phyloP scores from a whole-genome alignment of 305 asterid species.

The Stenogyne calaminthoides region DNA sequence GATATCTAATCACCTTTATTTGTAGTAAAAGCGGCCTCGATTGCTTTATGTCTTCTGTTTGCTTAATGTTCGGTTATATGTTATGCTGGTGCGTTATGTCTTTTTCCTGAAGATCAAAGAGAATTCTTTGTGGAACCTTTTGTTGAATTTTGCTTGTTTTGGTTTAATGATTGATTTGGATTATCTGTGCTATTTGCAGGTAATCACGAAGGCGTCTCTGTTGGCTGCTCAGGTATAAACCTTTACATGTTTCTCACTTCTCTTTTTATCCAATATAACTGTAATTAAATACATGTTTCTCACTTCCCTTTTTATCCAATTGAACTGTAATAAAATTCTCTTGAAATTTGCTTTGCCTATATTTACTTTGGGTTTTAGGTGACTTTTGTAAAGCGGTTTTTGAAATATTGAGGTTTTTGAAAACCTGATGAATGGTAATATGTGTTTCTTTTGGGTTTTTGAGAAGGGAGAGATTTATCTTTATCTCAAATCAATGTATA shows the following conservation, averaged over 20 bases:
- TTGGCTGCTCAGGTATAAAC: constrained; percentile 87
- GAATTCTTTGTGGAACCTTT: not conserved
- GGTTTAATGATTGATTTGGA: constrained; percentile 9
- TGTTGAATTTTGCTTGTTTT: not conserved
- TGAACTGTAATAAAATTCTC: not conserved
- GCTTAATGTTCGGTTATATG: constrained; percentile 11
- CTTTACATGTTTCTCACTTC: not conserved
- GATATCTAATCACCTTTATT: constrained; percentile 1
- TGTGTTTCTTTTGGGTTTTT: no score
- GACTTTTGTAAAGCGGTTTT: no score
- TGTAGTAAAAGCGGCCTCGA: not conserved
- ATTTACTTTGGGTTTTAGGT: no score
- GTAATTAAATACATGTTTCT: no score
- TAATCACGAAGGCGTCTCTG: constrained; percentile 84
- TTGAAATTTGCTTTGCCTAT: constrained; percentile 2
- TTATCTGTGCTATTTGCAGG: constrained; percentile 50
- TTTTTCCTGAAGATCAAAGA: not conserved
- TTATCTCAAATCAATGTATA: no score
- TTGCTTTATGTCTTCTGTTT: not conserved
- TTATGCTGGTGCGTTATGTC: not conserved
- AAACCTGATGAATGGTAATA: no score
- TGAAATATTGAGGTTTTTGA: no score
- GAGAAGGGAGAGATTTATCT: no score
- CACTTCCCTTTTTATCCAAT: constrained; percentile 2
- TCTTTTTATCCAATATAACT: no score